Evolutionary conservation across 208 protist genomes (phyloP).

Genomic region (Trypanosomatidae sp.): DNA sequence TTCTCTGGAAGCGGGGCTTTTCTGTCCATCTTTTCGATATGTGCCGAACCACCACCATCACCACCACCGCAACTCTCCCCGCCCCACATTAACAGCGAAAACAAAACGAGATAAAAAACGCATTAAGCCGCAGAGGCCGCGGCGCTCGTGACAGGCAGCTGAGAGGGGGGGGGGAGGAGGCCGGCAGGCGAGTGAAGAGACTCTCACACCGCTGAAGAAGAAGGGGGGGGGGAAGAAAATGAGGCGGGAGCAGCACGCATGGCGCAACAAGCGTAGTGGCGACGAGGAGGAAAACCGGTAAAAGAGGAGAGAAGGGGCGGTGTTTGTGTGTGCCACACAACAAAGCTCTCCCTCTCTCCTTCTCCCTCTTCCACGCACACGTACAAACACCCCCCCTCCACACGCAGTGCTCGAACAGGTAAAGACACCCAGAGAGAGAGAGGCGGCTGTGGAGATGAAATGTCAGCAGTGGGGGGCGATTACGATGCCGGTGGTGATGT

Average conservation of each 20-base stretch:
- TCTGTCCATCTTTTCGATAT: no score
- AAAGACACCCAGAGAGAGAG: background rate
- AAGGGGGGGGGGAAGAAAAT: background rate
- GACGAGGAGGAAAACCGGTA: background rate
- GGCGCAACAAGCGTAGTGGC: background rate
- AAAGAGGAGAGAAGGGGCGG: background rate
- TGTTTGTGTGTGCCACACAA: background rate
- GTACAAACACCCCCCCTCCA: background rate
- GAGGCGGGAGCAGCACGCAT: background rate
- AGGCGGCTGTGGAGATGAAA: background rate
- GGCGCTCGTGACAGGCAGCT: no score
- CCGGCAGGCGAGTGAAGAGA: no score
- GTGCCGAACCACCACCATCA: no score
- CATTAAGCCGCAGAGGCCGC: no score
- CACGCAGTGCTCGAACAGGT: background rate
- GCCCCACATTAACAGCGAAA: no score
- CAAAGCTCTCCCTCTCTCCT: background rate
- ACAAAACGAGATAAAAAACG: no score
- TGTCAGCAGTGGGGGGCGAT: background rate
- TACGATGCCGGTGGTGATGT: background rate
- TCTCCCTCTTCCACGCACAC: background rate
- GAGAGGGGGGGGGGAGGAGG: no score
- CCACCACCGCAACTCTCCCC: no score
- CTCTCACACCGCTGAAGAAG: background rate
- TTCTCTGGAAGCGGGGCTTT: no score